Percentiles rank a stretch among this genome's conserved stretches.
Evolutionary conservation across 2,329 filamentous ascomycete species (phyloP).

Genomic region (Fusarium sacchari): DNA sequence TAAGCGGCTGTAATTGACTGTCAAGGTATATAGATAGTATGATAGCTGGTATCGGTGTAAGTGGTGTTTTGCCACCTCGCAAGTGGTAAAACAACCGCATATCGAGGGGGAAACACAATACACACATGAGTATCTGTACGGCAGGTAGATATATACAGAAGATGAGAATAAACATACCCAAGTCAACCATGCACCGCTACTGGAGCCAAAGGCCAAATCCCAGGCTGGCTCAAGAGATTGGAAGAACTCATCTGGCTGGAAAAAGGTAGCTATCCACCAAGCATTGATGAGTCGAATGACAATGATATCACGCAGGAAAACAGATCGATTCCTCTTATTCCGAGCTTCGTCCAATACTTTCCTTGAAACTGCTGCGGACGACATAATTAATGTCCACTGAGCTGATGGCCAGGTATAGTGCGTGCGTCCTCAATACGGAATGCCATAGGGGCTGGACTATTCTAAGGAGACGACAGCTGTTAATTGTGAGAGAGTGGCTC

Average conservation of each 20-base stretch:
- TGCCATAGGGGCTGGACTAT: conserved; percentile 5
- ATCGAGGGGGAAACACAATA: not conserved
- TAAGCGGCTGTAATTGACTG: conserved; percentile 14
- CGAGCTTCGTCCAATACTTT: conserved; percentile 29
- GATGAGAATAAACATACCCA: conserved; percentile 73
- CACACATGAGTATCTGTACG: not conserved
- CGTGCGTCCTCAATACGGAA: not conserved
- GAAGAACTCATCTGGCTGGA: conserved; percentile 98
- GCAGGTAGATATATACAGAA: not conserved
- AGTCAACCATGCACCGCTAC: conserved; percentile 89
- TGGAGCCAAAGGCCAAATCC: conserved; percentile 81
- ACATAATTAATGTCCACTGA: conserved; percentile 21
- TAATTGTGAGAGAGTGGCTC: conserved; percentile 6
- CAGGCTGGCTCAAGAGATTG: conserved; percentile 96
- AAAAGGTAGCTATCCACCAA: conserved; percentile 84
- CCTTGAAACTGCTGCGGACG: conserved; percentile 8
- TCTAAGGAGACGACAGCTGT: conserved; percentile 10
- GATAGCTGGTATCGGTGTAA: conserved; percentile 9
- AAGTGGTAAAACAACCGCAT: not conserved
- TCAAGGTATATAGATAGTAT: not conserved
- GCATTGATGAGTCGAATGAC: conserved; percentile 83
- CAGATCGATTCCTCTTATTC: conserved; percentile 37
- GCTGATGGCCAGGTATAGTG: not conserved
- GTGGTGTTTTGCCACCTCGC: conserved; percentile 3
- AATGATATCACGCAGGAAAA: conserved; percentile 58